phyloP scores from a whole-genome alignment of 2,329 filamentous ascomycete species.

The Cladosporium halotolerans region DNA sequence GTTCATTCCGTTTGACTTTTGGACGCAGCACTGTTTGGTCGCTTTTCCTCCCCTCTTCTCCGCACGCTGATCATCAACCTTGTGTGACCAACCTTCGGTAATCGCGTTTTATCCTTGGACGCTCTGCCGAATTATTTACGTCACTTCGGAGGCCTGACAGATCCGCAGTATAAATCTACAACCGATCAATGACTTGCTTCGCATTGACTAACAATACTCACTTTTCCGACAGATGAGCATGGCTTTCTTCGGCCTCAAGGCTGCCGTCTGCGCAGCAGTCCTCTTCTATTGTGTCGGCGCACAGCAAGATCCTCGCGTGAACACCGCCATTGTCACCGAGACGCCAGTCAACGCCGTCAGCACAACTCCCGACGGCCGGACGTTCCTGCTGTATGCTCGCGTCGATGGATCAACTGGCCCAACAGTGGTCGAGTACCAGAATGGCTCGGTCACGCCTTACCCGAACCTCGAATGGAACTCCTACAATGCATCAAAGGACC shows the following conservation, averaged over 20 bases:
- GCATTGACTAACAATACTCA: too few relatives aligned
- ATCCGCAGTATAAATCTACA: too few relatives aligned
- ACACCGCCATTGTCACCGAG: constrained; percentile 18
- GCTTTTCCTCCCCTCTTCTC: neutral
- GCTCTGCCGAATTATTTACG: too few relatives aligned
- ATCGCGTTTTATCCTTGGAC: neutral
- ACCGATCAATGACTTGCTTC: too few relatives aligned
- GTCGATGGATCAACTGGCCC: constrained; percentile 29
- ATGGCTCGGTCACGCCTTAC: constrained; percentile 22
- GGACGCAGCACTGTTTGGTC: too few relatives aligned
- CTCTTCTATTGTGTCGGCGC: neutral
- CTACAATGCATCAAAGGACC: constrained; percentile 24
- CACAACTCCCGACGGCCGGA: constrained; percentile 25
- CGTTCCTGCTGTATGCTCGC: constrained; percentile 27
- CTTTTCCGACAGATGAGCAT: neutral
- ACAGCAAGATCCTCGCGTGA: constrained; percentile 16
- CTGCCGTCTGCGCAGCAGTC: neutral
- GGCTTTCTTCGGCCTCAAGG: neutral
- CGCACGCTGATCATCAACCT: neutral
- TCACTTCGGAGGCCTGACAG: too few relatives aligned
- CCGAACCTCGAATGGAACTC: constrained; percentile 29
- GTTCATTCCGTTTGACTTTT: too few relatives aligned
- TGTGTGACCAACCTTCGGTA: neutral
- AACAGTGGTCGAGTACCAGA: constrained; percentile 25
- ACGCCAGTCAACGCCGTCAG: constrained; percentile 22